Conservation (phyloP, 768 basidiomycete genomes). For the Cystobasidium onofrii region DNA sequence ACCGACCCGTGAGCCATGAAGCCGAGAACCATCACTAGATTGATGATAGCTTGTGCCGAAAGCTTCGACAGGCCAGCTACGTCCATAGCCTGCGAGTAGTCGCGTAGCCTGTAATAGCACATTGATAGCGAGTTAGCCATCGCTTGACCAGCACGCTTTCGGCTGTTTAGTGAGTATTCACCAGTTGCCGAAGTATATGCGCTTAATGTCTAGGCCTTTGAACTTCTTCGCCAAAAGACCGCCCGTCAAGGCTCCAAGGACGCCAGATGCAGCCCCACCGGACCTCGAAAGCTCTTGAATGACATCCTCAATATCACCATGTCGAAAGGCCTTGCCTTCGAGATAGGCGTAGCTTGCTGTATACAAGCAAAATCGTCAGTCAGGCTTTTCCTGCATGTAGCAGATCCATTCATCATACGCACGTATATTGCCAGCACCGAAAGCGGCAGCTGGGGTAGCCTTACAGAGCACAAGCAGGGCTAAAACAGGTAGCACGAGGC, state of each 20-base stretch:
- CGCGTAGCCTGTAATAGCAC: constrained; percentile 62
- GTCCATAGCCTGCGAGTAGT: constrained; percentile 60
- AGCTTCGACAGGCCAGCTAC: constrained; percentile 43
- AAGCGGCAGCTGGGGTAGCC: constrained; percentile 49
- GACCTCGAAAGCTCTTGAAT: constrained; percentile 38
- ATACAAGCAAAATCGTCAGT: too few relatives aligned
- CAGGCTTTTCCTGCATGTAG: background rate
- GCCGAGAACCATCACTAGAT: constrained; percentile 79
- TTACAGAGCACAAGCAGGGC: background rate
- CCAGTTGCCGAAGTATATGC: constrained; percentile 45
- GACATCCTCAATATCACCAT: constrained; percentile 67
- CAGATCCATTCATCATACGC: constrained; percentile 46
- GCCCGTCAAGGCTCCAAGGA: constrained; percentile 32
- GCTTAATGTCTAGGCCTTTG: constrained; percentile 47
- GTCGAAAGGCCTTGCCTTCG: constrained; percentile 55
- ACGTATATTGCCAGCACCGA: constrained; percentile 81
- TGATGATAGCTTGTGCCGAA: constrained; percentile 64
- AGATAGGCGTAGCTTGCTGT: constrained; percentile 64
- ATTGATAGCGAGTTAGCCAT: too few relatives aligned
- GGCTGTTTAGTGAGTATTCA: background rate
- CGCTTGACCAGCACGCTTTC: too few relatives aligned
- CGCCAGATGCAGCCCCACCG: constrained; percentile 43
- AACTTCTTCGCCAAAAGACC: constrained; percentile 44
- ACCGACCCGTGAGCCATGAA: constrained; percentile 57
- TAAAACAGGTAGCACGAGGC: background rate